A percentile compares a stretch with the other conserved stretches of the same genome.
These are phyloP conservation scores for Glonium stellatum DNA, from an alignment of 495 filamentous ascomycete species.

Conservation along the genomic window DNA sequence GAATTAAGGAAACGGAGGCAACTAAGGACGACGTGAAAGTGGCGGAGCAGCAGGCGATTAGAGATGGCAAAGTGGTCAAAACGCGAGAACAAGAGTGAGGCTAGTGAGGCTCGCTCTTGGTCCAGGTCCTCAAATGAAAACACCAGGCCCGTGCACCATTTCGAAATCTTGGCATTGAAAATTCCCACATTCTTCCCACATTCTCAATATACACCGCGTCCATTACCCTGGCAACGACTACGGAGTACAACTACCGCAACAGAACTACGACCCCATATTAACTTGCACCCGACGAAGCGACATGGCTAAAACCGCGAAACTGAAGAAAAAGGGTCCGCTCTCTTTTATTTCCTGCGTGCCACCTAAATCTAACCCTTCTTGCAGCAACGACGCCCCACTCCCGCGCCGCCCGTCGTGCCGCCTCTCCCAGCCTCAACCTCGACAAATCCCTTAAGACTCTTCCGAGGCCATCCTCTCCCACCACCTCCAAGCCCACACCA, in stretches of 20 bases:
- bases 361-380: not conserved
- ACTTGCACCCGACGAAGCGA: not conserved
- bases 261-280: too few relatives aligned
- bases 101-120: not conserved
- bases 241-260: too few relatives aligned
- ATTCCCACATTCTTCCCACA: not conserved
- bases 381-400: slow-evolving; percentile 53
- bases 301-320: slow-evolving; percentile 29
- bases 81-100: not conserved
- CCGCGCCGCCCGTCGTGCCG: slow-evolving; percentile 64
- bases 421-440: slow-evolving; percentile 61
- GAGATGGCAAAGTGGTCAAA: too few relatives aligned
- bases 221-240: too few relatives aligned
- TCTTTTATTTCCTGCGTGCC: not conserved
- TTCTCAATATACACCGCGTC: not conserved
- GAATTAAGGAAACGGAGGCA: not conserved
- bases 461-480: not conserved
- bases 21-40: too few relatives aligned
- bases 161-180: not conserved
- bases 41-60: too few relatives aligned
- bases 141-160: not conserved
- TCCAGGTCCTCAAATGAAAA: not conserved
- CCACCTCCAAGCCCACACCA: slow-evolving; percentile 36
- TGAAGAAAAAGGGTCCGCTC: slow-evolving; percentile 22
- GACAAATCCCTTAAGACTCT: slow-evolving; percentile 67